Conservation (phyloP, 257 asterid species). For the Capsicum baccatum region DNA sequence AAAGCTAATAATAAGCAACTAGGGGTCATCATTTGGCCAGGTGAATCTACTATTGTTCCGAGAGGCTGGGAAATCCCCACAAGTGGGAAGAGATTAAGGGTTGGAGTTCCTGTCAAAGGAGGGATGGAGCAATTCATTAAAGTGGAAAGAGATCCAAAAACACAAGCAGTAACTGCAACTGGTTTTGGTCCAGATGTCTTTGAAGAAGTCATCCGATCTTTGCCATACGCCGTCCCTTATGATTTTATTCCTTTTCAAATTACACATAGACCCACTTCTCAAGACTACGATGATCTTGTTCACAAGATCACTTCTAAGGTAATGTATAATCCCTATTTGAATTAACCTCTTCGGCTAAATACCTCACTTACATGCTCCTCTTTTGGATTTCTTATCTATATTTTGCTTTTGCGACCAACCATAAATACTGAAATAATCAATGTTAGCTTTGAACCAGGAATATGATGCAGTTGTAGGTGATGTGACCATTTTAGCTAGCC, state of each 20-base stretch:
- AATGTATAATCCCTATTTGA: background rate
- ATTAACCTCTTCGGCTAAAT: background rate
- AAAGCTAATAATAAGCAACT: slow-evolving; percentile 40
- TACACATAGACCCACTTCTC: slow-evolving; percentile 12
- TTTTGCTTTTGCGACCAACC: background rate
- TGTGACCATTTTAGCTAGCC: slow-evolving; percentile 47
- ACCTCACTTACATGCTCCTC: background rate
- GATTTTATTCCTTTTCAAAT: slow-evolving; percentile 36
- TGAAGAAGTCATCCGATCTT: slow-evolving; percentile 36
- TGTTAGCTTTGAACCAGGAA: slow-evolving; percentile 35
- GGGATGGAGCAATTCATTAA: slow-evolving; percentile 43
- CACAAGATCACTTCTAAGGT: slow-evolving; percentile 40
- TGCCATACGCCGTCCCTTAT: slow-evolving; percentile 40
- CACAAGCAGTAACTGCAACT: slow-evolving; percentile 31
- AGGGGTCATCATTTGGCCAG: slow-evolving; percentile 50
- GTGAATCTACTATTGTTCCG: slow-evolving; percentile 37
- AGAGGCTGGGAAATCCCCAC: slow-evolving; percentile 56
- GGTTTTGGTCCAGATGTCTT: slow-evolving; percentile 51
- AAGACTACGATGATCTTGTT: slow-evolving; percentile 41
- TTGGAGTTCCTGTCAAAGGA: slow-evolving; percentile 46
- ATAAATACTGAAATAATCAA: background rate
- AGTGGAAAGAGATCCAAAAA: slow-evolving; percentile 34
- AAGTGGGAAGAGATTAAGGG: slow-evolving; percentile 41
- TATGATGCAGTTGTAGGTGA: slow-evolving; percentile 56
- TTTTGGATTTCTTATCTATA: background rate